Evolutionary conservation across 768 basidiomycete species (phyloP), one percentile per base, ranked within the genome.

Genomic region (Termitomyces sp.): DNA sequence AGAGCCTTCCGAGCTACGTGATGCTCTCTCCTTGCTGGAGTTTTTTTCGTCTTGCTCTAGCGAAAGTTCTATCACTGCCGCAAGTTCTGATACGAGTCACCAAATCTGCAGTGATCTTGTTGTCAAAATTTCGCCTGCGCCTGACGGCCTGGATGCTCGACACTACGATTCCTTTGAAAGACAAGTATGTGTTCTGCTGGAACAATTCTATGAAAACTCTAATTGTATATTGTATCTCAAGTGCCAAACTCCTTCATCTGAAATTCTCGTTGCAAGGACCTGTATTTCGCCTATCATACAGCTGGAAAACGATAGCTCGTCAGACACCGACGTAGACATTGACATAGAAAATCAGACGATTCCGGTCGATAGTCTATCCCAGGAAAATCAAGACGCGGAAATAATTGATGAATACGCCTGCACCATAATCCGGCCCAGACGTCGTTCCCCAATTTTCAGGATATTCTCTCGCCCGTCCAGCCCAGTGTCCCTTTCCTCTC

Each of bases 401-500:
- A 60, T 55, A 46, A 65, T 66, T 56, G 63, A 72, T 6, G 65
- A 69, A 55, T 64, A 65, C 58, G 58, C 70, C 37, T 73, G 73
- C 54, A 74, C 70, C 45, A 68, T 71, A 62, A 67, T 76, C 51
- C 70, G 69, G n/a, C 73, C 72, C 5, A 32, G 57, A 14, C 54
- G 70, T 2, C 66, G 62, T 43, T 58, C 69, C 11, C 44, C 68
- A 17, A 54, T 64, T 51, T 46, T 71, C 42, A 58, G 68, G 30
- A 59, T 63, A 51, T 65, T 74, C 53, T 64, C 73, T 28, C 62
- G 68, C 17, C 65, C 72, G 0, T 68, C 68, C 22, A 62, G 63
- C 57, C 62, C 61, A 19, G 40, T 64, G 35, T 42, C 55, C 14
- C 12, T 52, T 10, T 12, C 14, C 48, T 58, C 67, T 8, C 66